Percentiles rank a stretch among this genome's conserved stretches.
These are phyloP conservation scores for Talaromyces sp. DNA, from an alignment of 2,329 filamentous ascomycete species.

Conservation along the genomic window DNA sequence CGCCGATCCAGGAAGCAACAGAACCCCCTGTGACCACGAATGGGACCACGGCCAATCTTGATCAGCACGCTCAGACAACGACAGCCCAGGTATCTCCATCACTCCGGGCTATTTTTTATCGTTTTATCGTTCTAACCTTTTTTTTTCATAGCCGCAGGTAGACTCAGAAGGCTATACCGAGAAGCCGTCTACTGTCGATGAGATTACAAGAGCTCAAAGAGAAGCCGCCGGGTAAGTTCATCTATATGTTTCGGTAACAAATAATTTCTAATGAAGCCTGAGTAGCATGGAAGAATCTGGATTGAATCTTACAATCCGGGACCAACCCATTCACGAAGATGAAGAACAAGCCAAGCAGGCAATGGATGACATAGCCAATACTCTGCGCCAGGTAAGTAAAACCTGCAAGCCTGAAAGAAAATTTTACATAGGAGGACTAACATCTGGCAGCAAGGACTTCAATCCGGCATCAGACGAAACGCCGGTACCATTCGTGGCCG, in stretches of 20 bases:
- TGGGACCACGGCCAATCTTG: conserved; percentile 15
- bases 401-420: neutral
- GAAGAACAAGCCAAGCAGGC: conserved; percentile 44
- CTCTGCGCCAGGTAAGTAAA: conserved; percentile 37
- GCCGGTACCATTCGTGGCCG: conserved; percentile 77
- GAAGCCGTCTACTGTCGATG: conserved; percentile 36
- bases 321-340: conserved; percentile 45
- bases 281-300: conserved; percentile 36
- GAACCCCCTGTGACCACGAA: conserved; percentile 19
- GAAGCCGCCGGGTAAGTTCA: conserved; percentile 34
- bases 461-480: conserved; percentile 56
- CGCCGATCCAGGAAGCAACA: conserved; percentile 17
- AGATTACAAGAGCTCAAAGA: conserved; percentile 39
- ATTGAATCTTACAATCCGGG: conserved; percentile 43
- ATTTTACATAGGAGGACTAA: conserved; percentile 13
- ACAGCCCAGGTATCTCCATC: conserved; percentile 2
- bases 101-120: neutral
- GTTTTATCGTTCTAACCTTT: conserved; percentile 5
- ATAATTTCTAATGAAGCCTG: neutral
- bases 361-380: conserved; percentile 44
- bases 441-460: conserved; percentile 36
- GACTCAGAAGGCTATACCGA: conserved; percentile 38
- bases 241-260: neutral
- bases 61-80: neutral
- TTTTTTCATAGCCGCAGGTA: conserved; percentile 22